Conservation (phyloP, 2,329 filamentous ascomycete species). For the Talaromyces piceae region DNA sequence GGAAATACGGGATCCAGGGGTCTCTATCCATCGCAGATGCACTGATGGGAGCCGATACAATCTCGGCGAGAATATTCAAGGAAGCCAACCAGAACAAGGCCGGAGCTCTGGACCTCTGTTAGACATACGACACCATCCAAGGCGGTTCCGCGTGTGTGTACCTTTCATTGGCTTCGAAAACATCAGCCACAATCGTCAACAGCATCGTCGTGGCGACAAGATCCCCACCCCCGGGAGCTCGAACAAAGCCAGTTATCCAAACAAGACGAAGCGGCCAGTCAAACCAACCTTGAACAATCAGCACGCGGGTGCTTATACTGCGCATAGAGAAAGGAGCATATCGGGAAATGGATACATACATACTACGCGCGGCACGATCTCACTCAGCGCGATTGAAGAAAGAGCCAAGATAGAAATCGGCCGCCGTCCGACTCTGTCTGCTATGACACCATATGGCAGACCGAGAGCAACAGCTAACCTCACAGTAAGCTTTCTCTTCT, state of each 20-base stretch:
- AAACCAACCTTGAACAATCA: slow-evolving; percentile 4
- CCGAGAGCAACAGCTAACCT: slow-evolving; percentile 20
- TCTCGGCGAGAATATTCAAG: neutral
- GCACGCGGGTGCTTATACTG: neutral
- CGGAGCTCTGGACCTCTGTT: neutral
- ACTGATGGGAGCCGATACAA: slow-evolving; percentile 4
- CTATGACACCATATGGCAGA: slow-evolving; percentile 23
- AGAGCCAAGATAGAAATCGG: slow-evolving; percentile 19
- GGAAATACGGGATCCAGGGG: slow-evolving; percentile 8
- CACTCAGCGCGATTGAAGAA: slow-evolving; percentile 16
- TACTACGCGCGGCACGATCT: slow-evolving; percentile 21
- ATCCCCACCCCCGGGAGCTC: slow-evolving; percentile 21
- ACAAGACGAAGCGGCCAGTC: slow-evolving; percentile 20
- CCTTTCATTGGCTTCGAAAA: slow-evolving; percentile 23
- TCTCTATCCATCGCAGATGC: neutral
- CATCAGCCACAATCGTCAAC: slow-evolving; percentile 21
- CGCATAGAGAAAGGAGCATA: too few relatives aligned
- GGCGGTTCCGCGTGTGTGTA: slow-evolving; percentile 4
- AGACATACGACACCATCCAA: neutral
- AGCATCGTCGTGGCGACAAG: slow-evolving; percentile 15
- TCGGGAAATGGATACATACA: slow-evolving; percentile 15
- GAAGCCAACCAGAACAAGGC: slow-evolving; percentile 3
- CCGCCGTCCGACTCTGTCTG: slow-evolving; percentile 23
- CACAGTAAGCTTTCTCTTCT: neutral
- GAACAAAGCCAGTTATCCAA: slow-evolving; percentile 19